Evolutionary conservation across 2,329 filamentous ascomycete genomes (phyloP).

Genomic region (Diaporthe vexans): DNA sequence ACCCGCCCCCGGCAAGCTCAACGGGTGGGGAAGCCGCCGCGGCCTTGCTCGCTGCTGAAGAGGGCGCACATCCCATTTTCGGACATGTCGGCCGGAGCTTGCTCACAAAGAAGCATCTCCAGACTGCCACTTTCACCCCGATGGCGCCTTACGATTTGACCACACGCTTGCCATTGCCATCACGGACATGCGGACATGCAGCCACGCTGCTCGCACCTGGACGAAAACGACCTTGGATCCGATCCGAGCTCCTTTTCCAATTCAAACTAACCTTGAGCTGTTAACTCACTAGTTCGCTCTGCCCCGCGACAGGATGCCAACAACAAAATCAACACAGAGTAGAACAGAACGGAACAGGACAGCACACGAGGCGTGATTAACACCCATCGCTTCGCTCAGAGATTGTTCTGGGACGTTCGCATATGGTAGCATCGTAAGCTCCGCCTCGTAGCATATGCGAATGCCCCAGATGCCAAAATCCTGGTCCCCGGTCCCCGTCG

Average conservation of each 20-base stretch:
- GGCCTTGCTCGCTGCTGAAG: conserved; percentile 13
- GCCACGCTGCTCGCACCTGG: not conserved
- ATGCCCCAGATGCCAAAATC: not conserved
- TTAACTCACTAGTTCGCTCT: not conserved
- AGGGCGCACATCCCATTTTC: conserved; percentile 28
- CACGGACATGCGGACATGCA: not conserved
- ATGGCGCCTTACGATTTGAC: conserved; percentile 2
- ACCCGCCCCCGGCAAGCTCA: conserved; percentile 15
- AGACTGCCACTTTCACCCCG: not conserved
- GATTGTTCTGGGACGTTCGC: no score
- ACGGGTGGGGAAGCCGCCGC: conserved; percentile 12
- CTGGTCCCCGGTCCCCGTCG: not conserved
- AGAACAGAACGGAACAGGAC: not conserved
- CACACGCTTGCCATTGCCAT: not conserved
- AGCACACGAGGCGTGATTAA: not conserved
- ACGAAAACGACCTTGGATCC: not conserved
- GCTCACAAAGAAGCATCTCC: not conserved
- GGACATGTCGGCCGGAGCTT: conserved; percentile 24
- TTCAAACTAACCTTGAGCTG: not conserved
- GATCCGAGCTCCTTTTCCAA: not conserved
- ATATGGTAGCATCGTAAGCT: no score
- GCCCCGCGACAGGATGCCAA: not conserved
- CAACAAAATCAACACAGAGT: not conserved
- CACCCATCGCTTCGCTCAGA: not conserved
- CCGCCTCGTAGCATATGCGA: conserved; percentile 1